Conservation (phyloP, 2,329 filamentous ascomycete species). For the Cadophora malorum region DNA sequence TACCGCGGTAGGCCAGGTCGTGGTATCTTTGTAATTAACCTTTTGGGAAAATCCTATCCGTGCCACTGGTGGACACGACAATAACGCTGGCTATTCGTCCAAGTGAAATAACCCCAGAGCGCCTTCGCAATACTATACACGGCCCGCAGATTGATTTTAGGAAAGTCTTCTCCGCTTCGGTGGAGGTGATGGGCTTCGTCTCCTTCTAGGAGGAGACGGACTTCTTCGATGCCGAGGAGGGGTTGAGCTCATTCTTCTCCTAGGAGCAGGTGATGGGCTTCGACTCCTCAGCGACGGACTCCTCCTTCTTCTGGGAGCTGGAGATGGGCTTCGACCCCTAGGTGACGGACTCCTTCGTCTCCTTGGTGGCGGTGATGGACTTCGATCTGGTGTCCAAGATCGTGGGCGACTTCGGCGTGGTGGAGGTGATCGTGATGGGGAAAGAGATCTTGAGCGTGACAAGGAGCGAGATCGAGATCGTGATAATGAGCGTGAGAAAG, state of each 20-base stretch:
- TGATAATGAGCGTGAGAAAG: slow-evolving; percentile 29
- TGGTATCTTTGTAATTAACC: slow-evolving; percentile 2
- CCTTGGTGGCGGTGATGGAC: slow-evolving; percentile 11
- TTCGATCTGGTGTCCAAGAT: slow-evolving; percentile 24
- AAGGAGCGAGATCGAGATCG: slow-evolving; percentile 25
- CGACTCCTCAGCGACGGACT: slow-evolving; percentile 27
- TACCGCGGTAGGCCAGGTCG: not conserved
- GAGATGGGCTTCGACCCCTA: slow-evolving; percentile 34
- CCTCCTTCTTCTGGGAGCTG: slow-evolving; percentile 26
- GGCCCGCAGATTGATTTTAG: not conserved
- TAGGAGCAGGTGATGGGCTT: slow-evolving; percentile 29
- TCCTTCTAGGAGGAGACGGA: slow-evolving; percentile 8
- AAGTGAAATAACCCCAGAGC: slow-evolving; percentile 3
- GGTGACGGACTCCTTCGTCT: slow-evolving; percentile 28
- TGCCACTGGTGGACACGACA: not conserved
- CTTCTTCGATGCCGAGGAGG: slow-evolving; percentile 17
- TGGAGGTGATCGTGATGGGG: slow-evolving; percentile 33
- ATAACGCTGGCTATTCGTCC: not conserved
- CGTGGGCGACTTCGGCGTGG: slow-evolving; percentile 26
- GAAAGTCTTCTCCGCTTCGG: slow-evolving; percentile 20
- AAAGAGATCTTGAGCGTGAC: slow-evolving; percentile 22
- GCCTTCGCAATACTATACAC: slow-evolving; percentile 17
- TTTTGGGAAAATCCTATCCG: not conserved
- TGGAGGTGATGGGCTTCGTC: slow-evolving; percentile 21
- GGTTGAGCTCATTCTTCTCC: slow-evolving; percentile 17